These are phyloP conservation scores for Ichthyophthirius multifiliis DNA, from an alignment of 169 alveolate species.

Conservation along the genomic window DNA sequence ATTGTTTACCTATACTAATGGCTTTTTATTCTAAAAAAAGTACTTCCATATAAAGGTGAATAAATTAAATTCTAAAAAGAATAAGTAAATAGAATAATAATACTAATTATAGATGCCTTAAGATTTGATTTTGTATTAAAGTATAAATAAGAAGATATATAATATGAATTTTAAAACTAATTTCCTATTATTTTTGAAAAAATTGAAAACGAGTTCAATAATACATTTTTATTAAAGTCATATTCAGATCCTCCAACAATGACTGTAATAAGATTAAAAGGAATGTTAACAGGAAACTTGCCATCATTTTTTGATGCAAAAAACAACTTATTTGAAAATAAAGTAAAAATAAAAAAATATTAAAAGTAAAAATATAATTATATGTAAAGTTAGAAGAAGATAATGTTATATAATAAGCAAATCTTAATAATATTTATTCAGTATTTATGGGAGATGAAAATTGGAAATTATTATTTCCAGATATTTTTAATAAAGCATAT, in stretches of 20 bases:
- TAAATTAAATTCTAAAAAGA: background rate
- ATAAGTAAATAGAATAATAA: conserved; percentile 24
- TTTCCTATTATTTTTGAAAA: conserved; percentile 9
- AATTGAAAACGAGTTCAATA: conserved; percentile 27
- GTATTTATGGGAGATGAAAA: conserved; percentile 82
- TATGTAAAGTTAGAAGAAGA: conserved; percentile 61
- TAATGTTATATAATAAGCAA: conserved; percentile 55
- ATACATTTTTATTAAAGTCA: conserved; percentile 38
- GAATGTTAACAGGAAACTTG: conserved; percentile 67
- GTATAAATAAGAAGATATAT: conserved; percentile 22
- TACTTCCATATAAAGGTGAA: background rate
- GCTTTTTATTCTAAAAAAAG: conserved; percentile 1
- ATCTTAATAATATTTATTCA: conserved; percentile 28
- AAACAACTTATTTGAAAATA: background rate
- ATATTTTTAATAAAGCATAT: conserved; percentile 42
- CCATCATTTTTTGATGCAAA: conserved; percentile 65
- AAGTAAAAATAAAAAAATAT: background rate
- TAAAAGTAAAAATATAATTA: background rate
- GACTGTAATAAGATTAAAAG: conserved; percentile 73
- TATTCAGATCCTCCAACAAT: conserved; percentile 80
- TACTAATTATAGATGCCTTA: conserved; percentile 70
- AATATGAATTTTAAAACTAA: background rate
- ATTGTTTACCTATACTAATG: background rate
- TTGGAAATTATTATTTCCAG: conserved; percentile 68
- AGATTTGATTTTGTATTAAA: conserved; percentile 73